Evolutionary conservation across 164 flowering plant genomes (phyloP).

Genomic region (grape (Vitis vinifera)): ASM3070453v1 NC_081807.1:21048501-21049000

Average conservation of each 20-base stretch:
- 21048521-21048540: not conserved
- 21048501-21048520: not conserved
- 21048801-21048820: not conserved
- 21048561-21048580: constrained; percentile 42
- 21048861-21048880: no score
- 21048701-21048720: constrained; percentile 80
- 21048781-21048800: no score
- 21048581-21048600: constrained; percentile 87
- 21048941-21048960: no score
- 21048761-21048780: not conserved
- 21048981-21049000: no score
- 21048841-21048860: no score
- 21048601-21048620: constrained; percentile 73
- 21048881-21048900: no score
- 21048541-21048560: not conserved
- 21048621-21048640: constrained; percentile 60
- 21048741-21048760: constrained; percentile 70
- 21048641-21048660: constrained; percentile 72
- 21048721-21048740: constrained; percentile 93
- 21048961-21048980: no score
- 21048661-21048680: constrained; percentile 65
- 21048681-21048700: constrained; percentile 85
- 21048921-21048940: no score
- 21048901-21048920: no score
- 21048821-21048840: no score